Percentiles rank a stretch among this genome's conserved stretches.
Evolutionary conservation across 768 basidiomycete genomes (phyloP).

Genomic region (Leccinum sublutescens): DNA sequence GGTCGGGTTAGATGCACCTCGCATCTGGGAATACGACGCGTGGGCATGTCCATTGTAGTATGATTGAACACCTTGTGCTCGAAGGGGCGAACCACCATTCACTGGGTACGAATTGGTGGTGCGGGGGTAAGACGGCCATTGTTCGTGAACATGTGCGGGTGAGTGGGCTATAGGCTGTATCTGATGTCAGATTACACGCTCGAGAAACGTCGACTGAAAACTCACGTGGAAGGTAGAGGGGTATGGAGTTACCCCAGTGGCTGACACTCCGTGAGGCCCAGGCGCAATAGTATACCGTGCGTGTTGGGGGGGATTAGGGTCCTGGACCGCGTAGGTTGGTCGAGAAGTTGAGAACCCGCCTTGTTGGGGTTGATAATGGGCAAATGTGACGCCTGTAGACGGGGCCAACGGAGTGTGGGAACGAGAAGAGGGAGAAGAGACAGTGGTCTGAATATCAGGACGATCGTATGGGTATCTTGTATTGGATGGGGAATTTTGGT

Average conservation of each 20-base stretch:
- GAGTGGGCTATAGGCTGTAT: conserved; percentile 15
- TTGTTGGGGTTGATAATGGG: conserved; percentile 38
- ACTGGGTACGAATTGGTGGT: conserved; percentile 16
- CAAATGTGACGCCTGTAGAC: conserved; percentile 33
- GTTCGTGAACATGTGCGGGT: conserved; percentile 20
- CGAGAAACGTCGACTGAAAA: not conserved
- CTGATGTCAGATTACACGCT: not conserved
- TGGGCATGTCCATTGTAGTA: conserved; percentile 28
- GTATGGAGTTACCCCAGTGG: conserved; percentile 22
- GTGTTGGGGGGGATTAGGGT: conserved; percentile 17
- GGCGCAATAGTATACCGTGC: conserved; percentile 16
- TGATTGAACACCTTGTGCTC: conserved; percentile 24
- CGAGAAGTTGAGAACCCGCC: conserved; percentile 36
- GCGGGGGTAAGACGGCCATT: conserved; percentile 30
- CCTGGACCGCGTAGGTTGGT: conserved; percentile 29
- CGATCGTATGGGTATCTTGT: conserved; percentile 26
- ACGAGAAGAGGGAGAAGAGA: conserved; percentile 16
- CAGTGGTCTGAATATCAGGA: conserved; percentile 16
- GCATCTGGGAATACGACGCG: conserved; percentile 29
- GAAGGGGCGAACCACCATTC: conserved; percentile 19
- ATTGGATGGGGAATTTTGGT: conserved; percentile 14
- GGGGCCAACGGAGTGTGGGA: conserved; percentile 21
- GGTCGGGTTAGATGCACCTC: conserved; percentile 17
- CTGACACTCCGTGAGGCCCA: conserved; percentile 9
- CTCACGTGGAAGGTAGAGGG: conserved; percentile 28